Evolutionary conservation across 495 filamentous ascomycete genomes (phyloP).

Genomic region (Aspergillus ellipticus): DNA sequence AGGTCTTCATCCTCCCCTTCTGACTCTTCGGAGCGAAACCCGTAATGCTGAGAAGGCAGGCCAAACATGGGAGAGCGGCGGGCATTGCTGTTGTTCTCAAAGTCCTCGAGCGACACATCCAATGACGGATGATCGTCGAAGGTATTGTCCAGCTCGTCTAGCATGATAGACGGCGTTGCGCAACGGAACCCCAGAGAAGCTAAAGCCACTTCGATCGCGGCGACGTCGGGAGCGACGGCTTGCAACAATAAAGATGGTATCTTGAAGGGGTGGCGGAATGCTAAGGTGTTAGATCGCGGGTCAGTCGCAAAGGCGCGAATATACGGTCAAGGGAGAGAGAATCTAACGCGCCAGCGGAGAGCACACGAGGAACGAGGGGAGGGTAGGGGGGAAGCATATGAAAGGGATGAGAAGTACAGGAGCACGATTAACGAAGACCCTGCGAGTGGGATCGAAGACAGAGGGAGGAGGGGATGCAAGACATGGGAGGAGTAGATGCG

Average conservation of each 20-base stretch:
- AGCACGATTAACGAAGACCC: conserved; percentile 6
- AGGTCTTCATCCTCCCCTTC: conserved; percentile 43
- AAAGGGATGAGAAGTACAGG: conserved; percentile 7
- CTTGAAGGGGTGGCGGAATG: conserved; percentile 1
- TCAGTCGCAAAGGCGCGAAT: conserved; percentile 23
- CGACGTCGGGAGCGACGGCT: conserved; percentile 16
- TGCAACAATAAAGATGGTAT: conserved; percentile 6
- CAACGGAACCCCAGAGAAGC: conserved; percentile 19
- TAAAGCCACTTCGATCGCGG: conserved; percentile 18
- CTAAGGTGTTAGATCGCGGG: conserved; percentile 7
- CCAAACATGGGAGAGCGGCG: conserved; percentile 53
- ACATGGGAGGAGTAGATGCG: conserved; percentile 13
- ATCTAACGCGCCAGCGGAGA: background rate
- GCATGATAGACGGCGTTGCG: conserved; percentile 43
- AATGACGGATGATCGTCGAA: conserved; percentile 68
- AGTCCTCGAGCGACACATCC: conserved; percentile 73
- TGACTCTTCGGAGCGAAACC: conserved; percentile 65
- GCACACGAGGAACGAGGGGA: background rate
- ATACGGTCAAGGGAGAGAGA: conserved; percentile 2
- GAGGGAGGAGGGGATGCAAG: conserved; percentile 10
- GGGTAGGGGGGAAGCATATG: conserved; percentile 3
- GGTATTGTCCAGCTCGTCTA: conserved; percentile 46
- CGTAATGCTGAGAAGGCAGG: conserved; percentile 71
- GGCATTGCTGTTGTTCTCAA: conserved; percentile 56
- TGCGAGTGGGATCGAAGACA: conserved; percentile 13